Evolutionary conservation across 2,329 filamentous ascomycete genomes (phyloP).

Genomic region (Aspergillus transmontanensis): DNA sequence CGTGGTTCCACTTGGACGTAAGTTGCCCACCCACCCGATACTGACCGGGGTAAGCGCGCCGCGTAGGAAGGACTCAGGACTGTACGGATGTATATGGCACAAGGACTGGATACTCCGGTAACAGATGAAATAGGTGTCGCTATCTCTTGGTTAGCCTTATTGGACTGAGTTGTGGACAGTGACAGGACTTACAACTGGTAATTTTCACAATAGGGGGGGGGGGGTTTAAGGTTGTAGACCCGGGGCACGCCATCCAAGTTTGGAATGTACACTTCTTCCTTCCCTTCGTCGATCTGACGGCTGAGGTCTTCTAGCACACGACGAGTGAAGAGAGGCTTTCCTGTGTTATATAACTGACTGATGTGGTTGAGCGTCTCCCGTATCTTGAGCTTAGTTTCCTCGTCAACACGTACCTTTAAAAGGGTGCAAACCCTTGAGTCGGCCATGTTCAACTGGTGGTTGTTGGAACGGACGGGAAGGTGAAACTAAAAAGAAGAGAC

Average conservation of each 20-base stretch:
- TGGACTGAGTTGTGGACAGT: neutral
- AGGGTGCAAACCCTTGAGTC: too few species aligned
- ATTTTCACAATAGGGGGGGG: too few species aligned
- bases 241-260: conserved; percentile 20
- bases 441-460: too few species aligned
- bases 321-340: conserved; percentile 26
- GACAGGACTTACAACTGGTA: too few species aligned
- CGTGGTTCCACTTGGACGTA: neutral
- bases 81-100: conserved; percentile 13
- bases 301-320: conserved; percentile 20
- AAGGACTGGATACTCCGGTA: conserved; percentile 25
- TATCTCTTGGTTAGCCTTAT: neutral
- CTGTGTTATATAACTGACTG: conserved; percentile 20
- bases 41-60: too few species aligned
- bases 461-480: too few species aligned
- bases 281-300: conserved; percentile 18
- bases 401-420: neutral
- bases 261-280: conserved; percentile 19
- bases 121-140: conserved; percentile 23
- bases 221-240: conserved; percentile 16
- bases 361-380: conserved; percentile 21
- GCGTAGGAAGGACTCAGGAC: conserved; percentile 14
- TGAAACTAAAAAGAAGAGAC: too few species aligned
- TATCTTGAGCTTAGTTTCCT: conserved; percentile 11
- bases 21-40: too few species aligned